phyloP scores from a whole-genome alignment of 1,284 basidiomycete species.

The Amylostereum chailletii region DNA sequence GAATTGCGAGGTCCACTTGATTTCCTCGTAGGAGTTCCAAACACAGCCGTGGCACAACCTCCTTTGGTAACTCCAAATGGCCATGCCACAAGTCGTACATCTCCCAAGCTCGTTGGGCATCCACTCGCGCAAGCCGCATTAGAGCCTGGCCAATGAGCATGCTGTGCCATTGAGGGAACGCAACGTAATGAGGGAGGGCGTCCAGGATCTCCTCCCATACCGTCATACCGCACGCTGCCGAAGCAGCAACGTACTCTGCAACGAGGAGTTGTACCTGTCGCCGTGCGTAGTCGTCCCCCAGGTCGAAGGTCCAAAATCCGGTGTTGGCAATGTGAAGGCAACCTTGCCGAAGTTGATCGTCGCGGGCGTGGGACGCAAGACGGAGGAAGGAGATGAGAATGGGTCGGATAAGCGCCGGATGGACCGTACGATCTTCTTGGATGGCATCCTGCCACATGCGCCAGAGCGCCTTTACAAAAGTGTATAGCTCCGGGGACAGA shows the following conservation, averaged over 20 bases:
- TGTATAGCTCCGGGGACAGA: slow-evolving; percentile 14
- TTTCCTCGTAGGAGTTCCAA: slow-evolving; percentile 7
- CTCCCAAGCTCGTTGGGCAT: slow-evolving; percentile 7
- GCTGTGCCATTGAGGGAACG: slow-evolving; percentile 11
- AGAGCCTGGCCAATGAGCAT: slow-evolving; percentile 8
- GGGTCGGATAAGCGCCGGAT: slow-evolving; percentile 22
- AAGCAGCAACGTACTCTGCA: slow-evolving; percentile 8
- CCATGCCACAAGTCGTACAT: slow-evolving; percentile 7
- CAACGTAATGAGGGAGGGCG: slow-evolving; percentile 10
- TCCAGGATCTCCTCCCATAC: slow-evolving; percentile 11
- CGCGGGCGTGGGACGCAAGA: slow-evolving; percentile 28
- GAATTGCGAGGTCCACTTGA: slow-evolving; percentile 8
- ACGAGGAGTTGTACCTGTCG: slow-evolving; percentile 13
- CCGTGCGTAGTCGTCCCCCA: slow-evolving; percentile 12
- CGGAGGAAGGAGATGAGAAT: slow-evolving; percentile 38
- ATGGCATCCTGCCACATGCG: slow-evolving; percentile 25
- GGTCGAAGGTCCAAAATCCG: slow-evolving; percentile 14
- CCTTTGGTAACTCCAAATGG: slow-evolving; percentile 5
- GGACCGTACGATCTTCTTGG: slow-evolving; percentile 12
- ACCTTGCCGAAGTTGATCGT: slow-evolving; percentile 25
- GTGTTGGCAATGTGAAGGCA: slow-evolving; percentile 10
- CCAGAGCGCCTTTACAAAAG: slow-evolving; percentile 30
- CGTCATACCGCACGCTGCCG: slow-evolving; percentile 7
- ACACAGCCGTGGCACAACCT: slow-evolving; percentile 5
- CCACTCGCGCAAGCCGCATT: slow-evolving; percentile 7